These are phyloP conservation scores for Helicostylum pulchrum DNA, from an alignment of 192 early-diverging fungal species.

Conservation along the genomic window DNA sequence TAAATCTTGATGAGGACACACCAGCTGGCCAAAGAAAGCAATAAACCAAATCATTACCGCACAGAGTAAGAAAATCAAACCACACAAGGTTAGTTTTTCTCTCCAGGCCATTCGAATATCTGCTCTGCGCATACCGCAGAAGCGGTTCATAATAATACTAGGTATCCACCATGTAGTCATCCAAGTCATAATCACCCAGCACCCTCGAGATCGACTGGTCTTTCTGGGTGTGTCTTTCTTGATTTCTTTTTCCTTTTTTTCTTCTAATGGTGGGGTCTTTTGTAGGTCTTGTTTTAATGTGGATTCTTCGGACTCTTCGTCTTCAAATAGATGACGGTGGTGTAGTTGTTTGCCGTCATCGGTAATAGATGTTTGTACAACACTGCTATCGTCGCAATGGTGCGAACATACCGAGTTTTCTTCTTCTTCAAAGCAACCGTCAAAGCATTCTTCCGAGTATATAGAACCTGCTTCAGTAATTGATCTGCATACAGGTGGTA, in stretches of 20 bases:
- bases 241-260: too few relatives aligned
- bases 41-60: slow-evolving; percentile 84
- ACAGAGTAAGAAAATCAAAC: slow-evolving; percentile 78
- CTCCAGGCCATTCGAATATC: slow-evolving; percentile 93
- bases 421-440: slow-evolving; percentile 27
- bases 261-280: too few relatives aligned
- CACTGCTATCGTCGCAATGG: slow-evolving; percentile 21
- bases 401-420: slow-evolving; percentile 29
- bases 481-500: slow-evolving; percentile 42
- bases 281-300: too few relatives aligned
- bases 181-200: slow-evolving; percentile 86
- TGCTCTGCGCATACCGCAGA: slow-evolving; percentile 71
- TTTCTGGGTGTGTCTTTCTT: slow-evolving; percentile 17
- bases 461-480: slow-evolving; percentile 15
- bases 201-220: slow-evolving; percentile 51
- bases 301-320: too few relatives aligned
- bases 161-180: slow-evolving; percentile 81
- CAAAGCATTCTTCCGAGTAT: slow-evolving; percentile 18
- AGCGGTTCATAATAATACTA: slow-evolving; percentile 48
- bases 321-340: too few relatives aligned
- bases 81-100: slow-evolving; percentile 91
- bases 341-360: slow-evolving; percentile 8
- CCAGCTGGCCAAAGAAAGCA: slow-evolving; percentile 64
- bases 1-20: slow-evolving; percentile 71
- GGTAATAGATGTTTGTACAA: slow-evolving; percentile 36